Conservation (phyloP, 2,329 filamentous ascomycete species). For the Fusarium coicis region DNA sequence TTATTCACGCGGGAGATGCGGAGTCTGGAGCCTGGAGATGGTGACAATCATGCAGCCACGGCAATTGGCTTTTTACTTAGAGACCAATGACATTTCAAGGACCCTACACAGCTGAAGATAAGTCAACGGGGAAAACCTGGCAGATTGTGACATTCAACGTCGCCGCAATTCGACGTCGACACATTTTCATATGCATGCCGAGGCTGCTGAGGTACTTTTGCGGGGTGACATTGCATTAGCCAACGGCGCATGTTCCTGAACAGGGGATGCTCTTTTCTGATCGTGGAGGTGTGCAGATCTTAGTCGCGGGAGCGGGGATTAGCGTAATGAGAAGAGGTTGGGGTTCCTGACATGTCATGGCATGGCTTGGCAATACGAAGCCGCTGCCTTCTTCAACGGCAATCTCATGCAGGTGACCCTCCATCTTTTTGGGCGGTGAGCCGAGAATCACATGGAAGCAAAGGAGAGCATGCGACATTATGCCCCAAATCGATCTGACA, state of each 20-base stretch:
- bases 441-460: constrained; percentile 9
- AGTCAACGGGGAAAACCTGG: neutral
- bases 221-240: constrained; percentile 17
- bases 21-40: neutral
- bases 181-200: constrained; percentile 44
- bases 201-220: constrained; percentile 34
- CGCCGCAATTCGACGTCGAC: constrained; percentile 28
- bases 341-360: neutral
- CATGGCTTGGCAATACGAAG: constrained; percentile 14
- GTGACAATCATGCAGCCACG: neutral
- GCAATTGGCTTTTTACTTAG: neutral
- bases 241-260: constrained; percentile 26
- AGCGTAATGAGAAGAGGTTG: neutral
- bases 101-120: neutral
- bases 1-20: neutral
- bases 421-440: neutral
- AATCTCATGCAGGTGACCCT: neutral
- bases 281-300: constrained; percentile 26
- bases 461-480: neutral
- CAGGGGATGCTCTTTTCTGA: constrained; percentile 21
- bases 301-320: constrained; percentile 10
- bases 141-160: constrained; percentile 5
- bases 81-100: neutral
- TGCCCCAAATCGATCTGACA: neutral
- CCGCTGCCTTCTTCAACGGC: neutral